Conservation (phyloP, 768 basidiomycete genomes). For the Gymnopilus dilepis region DNA sequence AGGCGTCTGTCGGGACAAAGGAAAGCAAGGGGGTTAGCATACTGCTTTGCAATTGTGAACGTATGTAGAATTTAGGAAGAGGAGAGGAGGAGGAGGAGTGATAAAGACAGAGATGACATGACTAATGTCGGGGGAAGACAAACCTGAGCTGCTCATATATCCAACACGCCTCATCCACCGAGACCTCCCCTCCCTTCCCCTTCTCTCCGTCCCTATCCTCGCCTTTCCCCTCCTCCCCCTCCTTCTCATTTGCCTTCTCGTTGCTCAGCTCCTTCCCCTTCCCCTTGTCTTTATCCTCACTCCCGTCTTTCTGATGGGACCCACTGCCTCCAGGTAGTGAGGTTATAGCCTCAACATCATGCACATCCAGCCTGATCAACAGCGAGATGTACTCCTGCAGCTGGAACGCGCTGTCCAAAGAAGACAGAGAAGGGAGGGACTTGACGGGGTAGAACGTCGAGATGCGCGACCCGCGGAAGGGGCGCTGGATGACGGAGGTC, state of each 20-base stretch:
- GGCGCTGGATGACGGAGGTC: conserved; percentile 60
- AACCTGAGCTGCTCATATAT: conserved; percentile 68
- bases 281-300: conserved; percentile 1
- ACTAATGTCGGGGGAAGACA: neutral
- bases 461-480: conserved; percentile 77
- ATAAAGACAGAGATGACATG: neutral
- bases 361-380: conserved; percentile 84
- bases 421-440: conserved; percentile 66
- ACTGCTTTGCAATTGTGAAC: too few relatives aligned
- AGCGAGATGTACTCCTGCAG: conserved; percentile 93
- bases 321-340: conserved; percentile 63
- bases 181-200: conserved; percentile 47
- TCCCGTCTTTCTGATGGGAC: conserved; percentile 34
- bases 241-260: conserved; percentile 19
- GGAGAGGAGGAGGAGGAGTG: conserved; percentile 8
- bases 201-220: conserved; percentile 43
- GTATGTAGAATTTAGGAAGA: too few relatives aligned
- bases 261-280: conserved; percentile 22
- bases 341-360: conserved; percentile 85
- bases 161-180: conserved; percentile 86
- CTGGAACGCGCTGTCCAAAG: conserved; percentile 91
- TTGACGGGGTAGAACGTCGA: conserved; percentile 83
- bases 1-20: conserved; percentile 62
- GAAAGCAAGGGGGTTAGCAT: neutral
- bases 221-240: conserved; percentile 22